Base-by-base conservation (phyloP, 768 basidiomycete genomes). In the Scleroderma citrinum region DNA sequence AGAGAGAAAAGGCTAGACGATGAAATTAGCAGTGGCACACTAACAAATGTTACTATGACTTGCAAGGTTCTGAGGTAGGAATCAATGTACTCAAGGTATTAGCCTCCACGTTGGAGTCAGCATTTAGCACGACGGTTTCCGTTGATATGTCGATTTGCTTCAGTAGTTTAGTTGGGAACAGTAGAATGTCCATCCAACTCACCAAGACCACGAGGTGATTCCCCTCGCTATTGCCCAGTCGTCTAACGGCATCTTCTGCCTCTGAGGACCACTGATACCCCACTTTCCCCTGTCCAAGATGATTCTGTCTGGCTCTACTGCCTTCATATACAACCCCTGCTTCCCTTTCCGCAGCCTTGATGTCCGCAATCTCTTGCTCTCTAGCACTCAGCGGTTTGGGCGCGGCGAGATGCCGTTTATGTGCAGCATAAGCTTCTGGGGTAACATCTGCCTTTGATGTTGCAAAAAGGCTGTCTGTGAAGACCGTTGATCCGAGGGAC, bases 341-440 rank as follows among this genome's bases (percentile, higher is more conserved):
- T 48, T 73, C 70, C n/a, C 80, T 74, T 62, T 95, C 94, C 3
- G 89, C 88, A 1, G 81, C 78, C 42, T 77, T 80, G 51, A 95
- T 76, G 47, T 85, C 82, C 0, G 77, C 85, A 53, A 95, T 75
- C 63, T 94, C 92, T 51, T 82, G 77, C 66, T 97, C 94, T 29
- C 85, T 77, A 0, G 80, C 77, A 34, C 85, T 91, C 57, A 96
- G 73, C 1, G 93, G 95, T 53, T 88, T 77, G 2, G 91, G 87
- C 1, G 91, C 87, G 29, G 78, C 71, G 43, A 79, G 64, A 60
- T 92, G 87, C 14, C 72, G 77, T 50, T 78, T 73, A 60, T 95
- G 92, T 29, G 81, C 76, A 19, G 77, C 75, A 57, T 95, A 93
- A 0, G 87, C 81, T 41, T 78, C 76, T 1, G 81, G 70, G 3